Conservation (phyloP, 805 yeast species). For the Priceomyces medius region DNA sequence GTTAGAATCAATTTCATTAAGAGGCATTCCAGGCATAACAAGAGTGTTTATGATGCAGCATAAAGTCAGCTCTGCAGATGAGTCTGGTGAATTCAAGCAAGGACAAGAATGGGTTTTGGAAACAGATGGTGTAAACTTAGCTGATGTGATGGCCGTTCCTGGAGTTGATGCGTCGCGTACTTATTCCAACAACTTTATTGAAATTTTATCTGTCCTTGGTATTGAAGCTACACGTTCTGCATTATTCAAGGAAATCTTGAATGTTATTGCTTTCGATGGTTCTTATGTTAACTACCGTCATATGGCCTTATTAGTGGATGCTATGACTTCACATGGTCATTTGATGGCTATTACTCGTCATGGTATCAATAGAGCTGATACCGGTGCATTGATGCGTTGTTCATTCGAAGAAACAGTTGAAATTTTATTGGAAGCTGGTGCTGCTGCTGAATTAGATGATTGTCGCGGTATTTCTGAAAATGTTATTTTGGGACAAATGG, state of each 20-base stretch:
- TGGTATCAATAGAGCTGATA: conserved; percentile 97
- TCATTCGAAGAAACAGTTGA: conserved; percentile 99
- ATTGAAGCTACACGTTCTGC: conserved; percentile 98
- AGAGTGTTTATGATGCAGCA: conserved; percentile 90
- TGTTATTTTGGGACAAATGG: conserved; percentile 96
- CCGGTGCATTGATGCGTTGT: conserved; percentile 99
- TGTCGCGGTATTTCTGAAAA: conserved; percentile 99
- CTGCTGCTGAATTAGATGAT: conserved; percentile 95
- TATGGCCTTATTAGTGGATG: conserved; percentile 95
- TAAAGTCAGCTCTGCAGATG: conserved; percentile 69
- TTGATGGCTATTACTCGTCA: conserved; percentile 99
- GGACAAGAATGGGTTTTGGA: conserved; percentile 97
- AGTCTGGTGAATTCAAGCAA: conserved; percentile 82
- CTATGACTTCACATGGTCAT: conserved; percentile 98
- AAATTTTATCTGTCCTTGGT: conserved; percentile 90
- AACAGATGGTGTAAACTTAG: conserved; percentile 95
- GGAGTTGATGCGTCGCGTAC: conserved; percentile 92
- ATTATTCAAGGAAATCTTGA: conserved; percentile 87
- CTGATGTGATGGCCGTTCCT: conserved; percentile 91
- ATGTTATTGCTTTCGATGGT: conserved; percentile 99
- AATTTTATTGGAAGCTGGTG: conserved; percentile 95
- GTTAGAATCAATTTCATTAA: conserved; percentile 89
- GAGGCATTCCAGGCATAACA: conserved; percentile 93
- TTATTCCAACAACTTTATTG: conserved; percentile 95
- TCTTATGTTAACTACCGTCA: conserved; percentile 98